Evolutionary conservation across 805 yeast genomes (phyloP).

Genomic region (Ogataea thermomethanolica): DNA sequence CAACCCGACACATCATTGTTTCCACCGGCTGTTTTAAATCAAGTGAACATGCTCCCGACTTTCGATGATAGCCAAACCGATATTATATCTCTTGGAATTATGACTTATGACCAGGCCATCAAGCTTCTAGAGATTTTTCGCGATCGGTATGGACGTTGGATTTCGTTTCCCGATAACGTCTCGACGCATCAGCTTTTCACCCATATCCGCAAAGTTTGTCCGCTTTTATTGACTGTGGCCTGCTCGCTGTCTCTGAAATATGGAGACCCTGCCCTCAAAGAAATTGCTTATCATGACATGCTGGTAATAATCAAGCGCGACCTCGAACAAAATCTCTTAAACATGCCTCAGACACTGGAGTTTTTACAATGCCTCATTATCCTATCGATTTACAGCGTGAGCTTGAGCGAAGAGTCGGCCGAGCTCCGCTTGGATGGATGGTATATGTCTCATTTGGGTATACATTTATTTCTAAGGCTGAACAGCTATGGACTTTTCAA

Average conservation of each 20-base stretch:
- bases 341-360: slow-evolving; percentile 46
- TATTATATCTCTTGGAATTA: slow-evolving; percentile 46
- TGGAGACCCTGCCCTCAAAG: slow-evolving; percentile 36
- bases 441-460: slow-evolving; percentile 62
- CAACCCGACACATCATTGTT: slow-evolving; percentile 28
- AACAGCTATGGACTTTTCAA: slow-evolving; percentile 42
- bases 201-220: slow-evolving; percentile 47
- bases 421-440: slow-evolving; percentile 60
- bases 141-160: slow-evolving; percentile 74
- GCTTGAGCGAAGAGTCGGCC: slow-evolving; percentile 47
- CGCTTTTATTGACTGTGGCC: slow-evolving; percentile 63
- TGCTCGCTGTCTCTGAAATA: slow-evolving; percentile 62
- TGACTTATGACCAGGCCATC: slow-evolving; percentile 46
- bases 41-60: slow-evolving; percentile 12
- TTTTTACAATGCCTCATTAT: slow-evolving; percentile 67
- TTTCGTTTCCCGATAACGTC: slow-evolving; percentile 57
- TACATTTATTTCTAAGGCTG: slow-evolving; percentile 56
- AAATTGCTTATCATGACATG: slow-evolving; percentile 41
- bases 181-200: slow-evolving; percentile 48
- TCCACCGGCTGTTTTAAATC: slow-evolving; percentile 17
- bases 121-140: slow-evolving; percentile 55
- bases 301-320: slow-evolving; percentile 48
- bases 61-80: slow-evolving; percentile 32
- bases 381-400: slow-evolving; percentile 60
- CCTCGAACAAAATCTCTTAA: slow-evolving; percentile 41